Evolutionary conservation across 257 asterid species (phyloP).

Genomic region (Jaltomata sinuosa): DNA sequence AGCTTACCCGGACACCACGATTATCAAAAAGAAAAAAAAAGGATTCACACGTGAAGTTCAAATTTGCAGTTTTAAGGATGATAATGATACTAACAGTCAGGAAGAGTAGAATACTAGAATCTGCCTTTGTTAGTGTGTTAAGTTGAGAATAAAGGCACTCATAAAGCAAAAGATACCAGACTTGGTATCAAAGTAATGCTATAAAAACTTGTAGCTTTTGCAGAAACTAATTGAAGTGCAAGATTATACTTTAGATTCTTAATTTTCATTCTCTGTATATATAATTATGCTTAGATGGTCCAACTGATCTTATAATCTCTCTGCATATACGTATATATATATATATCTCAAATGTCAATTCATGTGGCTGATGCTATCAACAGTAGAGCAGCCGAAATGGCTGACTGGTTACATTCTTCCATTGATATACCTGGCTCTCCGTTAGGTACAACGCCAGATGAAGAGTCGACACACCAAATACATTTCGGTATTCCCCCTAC

Average conservation of each 20-base stretch:
- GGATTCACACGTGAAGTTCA: not conserved
- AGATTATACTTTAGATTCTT: not conserved
- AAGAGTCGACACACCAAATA: not conserved
- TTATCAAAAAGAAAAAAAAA: not conserved
- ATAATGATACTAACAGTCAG: not conserved
- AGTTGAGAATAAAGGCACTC: not conserved
- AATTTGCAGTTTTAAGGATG: not conserved
- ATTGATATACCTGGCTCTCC: not conserved
- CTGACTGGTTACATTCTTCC: not conserved
- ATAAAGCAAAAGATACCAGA: not conserved
- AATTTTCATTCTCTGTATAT: not conserved
- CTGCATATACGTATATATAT: too few relatives aligned
- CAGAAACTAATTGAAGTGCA: not conserved
- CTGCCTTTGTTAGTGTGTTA: not conserved
- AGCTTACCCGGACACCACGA: rapidly evolving
- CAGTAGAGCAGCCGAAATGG: not conserved
- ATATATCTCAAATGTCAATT: not conserved
- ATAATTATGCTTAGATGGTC: not conserved
- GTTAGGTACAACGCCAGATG: not conserved
- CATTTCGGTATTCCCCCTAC: not conserved
- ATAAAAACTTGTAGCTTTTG: not conserved
- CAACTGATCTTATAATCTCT: not conserved
- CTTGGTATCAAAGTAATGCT: not conserved
- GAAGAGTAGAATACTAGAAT: not conserved
- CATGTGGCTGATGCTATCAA: not conserved